Evolutionary conservation across 2,329 filamentous ascomycete genomes (phyloP).

Genomic region (Diaporthe vexans): DNA sequence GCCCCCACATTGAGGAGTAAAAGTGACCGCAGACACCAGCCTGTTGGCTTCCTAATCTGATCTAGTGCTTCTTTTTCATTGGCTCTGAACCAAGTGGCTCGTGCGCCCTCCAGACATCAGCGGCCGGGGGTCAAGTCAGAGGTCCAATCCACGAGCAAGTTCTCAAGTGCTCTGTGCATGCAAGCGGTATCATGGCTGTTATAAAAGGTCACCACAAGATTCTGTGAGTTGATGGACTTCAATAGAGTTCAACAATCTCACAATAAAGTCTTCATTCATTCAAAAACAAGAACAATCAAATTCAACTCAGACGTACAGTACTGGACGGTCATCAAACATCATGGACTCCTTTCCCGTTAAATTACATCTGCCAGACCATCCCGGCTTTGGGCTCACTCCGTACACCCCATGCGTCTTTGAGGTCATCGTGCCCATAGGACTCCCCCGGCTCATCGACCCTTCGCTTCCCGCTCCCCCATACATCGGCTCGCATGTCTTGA

Average conservation of each 20-base stretch:
- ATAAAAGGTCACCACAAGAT: not conserved
- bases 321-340: not conserved
- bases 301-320: not conserved
- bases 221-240: not conserved
- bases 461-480: not conserved
- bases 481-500: not conserved
- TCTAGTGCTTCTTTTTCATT: not conserved
- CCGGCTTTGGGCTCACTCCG: not conserved
- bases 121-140: not conserved
- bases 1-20: not conserved
- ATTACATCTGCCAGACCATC: not conserved
- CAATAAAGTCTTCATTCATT: not conserved
- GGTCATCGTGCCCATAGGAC: not conserved
- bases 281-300: not conserved
- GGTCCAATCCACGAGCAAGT: not conserved
- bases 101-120: not conserved
- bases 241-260: not conserved
- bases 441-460: not conserved
- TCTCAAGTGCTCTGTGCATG: not conserved
- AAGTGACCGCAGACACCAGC: not conserved
- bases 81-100: not conserved
- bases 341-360: conserved; percentile 6
- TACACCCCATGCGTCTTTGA: not conserved
- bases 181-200: not conserved
- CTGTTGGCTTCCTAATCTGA: not conserved